A percentile compares a stretch with the other conserved stretches of the same genome.
phyloP scores from a whole-genome alignment of 73 alveolate genomes.

The Tetrahymena malaccensis region DNA sequence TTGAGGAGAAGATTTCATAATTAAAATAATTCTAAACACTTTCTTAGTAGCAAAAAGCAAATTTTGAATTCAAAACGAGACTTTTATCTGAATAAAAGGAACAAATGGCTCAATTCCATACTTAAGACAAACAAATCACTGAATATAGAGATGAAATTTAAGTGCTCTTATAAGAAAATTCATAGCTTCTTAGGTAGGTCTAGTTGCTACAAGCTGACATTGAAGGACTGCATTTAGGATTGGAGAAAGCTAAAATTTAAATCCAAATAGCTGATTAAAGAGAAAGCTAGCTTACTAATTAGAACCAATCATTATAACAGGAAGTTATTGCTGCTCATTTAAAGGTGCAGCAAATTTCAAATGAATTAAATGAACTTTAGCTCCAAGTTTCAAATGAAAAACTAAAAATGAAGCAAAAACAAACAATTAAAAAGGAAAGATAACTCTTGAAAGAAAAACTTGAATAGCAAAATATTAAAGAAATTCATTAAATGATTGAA shows the following conservation, averaged over 20 bases:
- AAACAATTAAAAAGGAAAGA: not conserved
- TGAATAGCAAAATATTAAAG: not conserved
- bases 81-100: not conserved
- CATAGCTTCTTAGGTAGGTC: not conserved
- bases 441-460: not conserved
- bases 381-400: not conserved
- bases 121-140: not conserved
- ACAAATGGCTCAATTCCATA: not conserved
- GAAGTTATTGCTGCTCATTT: not conserved
- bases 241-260: not conserved
- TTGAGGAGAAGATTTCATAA: not conserved
- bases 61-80: not conserved
- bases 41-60: not conserved
- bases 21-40: not conserved
- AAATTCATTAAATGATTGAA: not conserved
- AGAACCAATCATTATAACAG: not conserved
- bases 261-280: not conserved
- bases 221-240: not conserved
- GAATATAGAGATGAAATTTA: not conserved
- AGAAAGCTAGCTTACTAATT: not conserved
- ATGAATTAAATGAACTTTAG: not conserved
- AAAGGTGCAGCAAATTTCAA: not conserved
- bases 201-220: not conserved
- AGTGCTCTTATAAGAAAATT: not conserved
- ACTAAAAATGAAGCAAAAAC: not conserved